Evolutionary conservation across 768 basidiomycete species (phyloP).

Genomic region (Rubroboletus satanas): DNA sequence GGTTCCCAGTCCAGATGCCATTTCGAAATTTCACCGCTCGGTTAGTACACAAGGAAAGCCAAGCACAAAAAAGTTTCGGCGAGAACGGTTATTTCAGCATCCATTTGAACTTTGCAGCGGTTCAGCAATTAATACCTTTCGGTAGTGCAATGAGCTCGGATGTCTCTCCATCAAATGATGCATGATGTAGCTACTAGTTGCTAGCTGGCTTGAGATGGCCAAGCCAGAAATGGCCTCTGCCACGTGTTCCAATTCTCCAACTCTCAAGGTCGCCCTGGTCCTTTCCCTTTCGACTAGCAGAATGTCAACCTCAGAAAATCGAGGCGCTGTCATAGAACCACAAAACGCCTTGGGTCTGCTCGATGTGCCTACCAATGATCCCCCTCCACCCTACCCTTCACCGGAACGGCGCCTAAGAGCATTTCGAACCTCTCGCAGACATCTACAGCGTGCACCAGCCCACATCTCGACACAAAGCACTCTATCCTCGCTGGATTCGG

Average conservation of each 20-base stretch:
- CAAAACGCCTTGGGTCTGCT: conserved; percentile 7
- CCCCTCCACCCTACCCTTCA: conserved; percentile 70
- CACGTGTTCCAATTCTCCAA: not conserved
- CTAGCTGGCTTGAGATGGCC: too few species aligned
- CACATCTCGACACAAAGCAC: conserved; percentile 28
- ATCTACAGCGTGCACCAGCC: conserved; percentile 30
- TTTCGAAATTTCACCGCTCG: not conserved
- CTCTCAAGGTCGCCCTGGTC: not conserved
- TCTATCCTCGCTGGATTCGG: conserved; percentile 34
- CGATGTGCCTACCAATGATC: conserved; percentile 38
- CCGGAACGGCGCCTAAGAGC: conserved; percentile 41
- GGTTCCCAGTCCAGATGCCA: not conserved
- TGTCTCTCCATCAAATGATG: too few species aligned
- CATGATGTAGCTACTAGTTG: too few species aligned
- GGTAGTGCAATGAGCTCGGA: too few species aligned
- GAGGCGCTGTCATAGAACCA: not conserved
- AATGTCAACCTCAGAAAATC: conserved; percentile 11
- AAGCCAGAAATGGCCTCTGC: not conserved
- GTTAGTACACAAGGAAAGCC: too few species aligned
- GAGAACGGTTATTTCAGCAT: too few species aligned
- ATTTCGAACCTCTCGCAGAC: conserved; percentile 28
- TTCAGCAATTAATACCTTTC: too few species aligned
- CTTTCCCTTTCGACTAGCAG: not conserved
- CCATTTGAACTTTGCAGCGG: too few species aligned
- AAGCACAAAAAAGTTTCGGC: too few species aligned